Conservation (phyloP, 805 yeast species). For the Wickerhamiella galacta region DNA sequence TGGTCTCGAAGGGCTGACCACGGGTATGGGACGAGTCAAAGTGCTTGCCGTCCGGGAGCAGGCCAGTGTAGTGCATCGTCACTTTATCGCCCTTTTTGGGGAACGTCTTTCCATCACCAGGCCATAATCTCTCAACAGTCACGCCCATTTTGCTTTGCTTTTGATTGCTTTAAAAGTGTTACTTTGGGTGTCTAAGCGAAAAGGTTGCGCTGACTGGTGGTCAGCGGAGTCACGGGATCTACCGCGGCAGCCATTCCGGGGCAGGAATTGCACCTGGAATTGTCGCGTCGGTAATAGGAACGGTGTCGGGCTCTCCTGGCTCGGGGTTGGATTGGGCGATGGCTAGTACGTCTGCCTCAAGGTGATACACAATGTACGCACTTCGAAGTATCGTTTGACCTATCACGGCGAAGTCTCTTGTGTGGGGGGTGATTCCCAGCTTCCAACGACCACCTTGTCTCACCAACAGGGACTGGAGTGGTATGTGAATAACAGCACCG, state of each 20-base stretch:
- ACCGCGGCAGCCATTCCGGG: too few relatives aligned
- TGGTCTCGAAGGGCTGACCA: constrained; percentile 86
- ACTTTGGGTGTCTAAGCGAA: too few relatives aligned
- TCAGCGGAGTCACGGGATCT: too few relatives aligned
- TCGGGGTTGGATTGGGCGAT: constrained; percentile 38
- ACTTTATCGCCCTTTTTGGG: constrained; percentile 80
- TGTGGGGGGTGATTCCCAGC: not conserved
- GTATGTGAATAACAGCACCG: not conserved
- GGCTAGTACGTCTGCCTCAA: constrained; percentile 37
- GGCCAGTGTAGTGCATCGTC: constrained; percentile 91
- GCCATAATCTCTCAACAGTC: constrained; percentile 21
- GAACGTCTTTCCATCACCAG: constrained; percentile 69
- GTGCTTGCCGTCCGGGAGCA: constrained; percentile 86
- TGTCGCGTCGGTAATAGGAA: too few relatives aligned
- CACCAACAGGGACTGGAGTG: not conserved
- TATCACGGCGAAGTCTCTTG: not conserved
- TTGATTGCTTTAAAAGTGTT: too few relatives aligned
- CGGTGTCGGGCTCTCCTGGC: too few relatives aligned
- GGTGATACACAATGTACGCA: constrained; percentile 51
- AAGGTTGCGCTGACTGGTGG: too few relatives aligned
- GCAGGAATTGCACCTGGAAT: too few relatives aligned
- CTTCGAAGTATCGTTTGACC: constrained; percentile 49
- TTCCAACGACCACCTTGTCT: not conserved
- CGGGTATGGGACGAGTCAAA: constrained; percentile 92
- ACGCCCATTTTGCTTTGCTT: constrained; percentile 26